Percentiles rank a stretch among this genome's conserved stretches.
phyloP scores from a whole-genome alignment of 2,329 filamentous ascomycete species.

The Penicillium aurantiogriseum region DNA sequence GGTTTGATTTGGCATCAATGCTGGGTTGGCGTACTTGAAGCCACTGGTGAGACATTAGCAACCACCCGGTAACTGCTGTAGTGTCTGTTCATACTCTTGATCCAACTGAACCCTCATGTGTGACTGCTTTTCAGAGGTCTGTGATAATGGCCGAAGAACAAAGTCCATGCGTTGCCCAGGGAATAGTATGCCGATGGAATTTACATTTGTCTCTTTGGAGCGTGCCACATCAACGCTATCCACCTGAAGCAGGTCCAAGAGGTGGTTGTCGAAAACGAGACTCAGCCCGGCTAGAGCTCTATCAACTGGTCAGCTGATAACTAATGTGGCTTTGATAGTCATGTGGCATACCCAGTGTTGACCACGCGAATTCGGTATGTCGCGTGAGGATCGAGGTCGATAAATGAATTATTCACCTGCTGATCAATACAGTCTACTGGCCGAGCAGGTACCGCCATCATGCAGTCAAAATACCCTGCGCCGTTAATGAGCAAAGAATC shows the following conservation, averaged over 20 bases:
- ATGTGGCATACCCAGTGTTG: slow-evolving; percentile 42
- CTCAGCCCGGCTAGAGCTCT: slow-evolving; percentile 44
- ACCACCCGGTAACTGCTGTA: neutral
- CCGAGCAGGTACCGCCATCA: slow-evolving; percentile 45
- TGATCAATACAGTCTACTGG: slow-evolving; percentile 46
- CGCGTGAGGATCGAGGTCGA: slow-evolving; percentile 23
- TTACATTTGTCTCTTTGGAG: slow-evolving; percentile 17
- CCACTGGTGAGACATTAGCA: slow-evolving; percentile 26
- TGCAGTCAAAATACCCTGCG: slow-evolving; percentile 46
- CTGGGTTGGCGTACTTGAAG: slow-evolving; percentile 48
- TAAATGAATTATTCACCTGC: slow-evolving; percentile 23
- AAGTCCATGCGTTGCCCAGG: slow-evolving; percentile 49
- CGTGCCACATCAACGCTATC: slow-evolving; percentile 40
- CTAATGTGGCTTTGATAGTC: neutral
- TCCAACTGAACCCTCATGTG: slow-evolving; percentile 37
- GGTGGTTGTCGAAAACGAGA: slow-evolving; percentile 32
- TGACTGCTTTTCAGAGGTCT: slow-evolving; percentile 10
- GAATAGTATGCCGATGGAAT: slow-evolving; percentile 43
- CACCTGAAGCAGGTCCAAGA: slow-evolving; percentile 39
- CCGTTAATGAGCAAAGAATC: slow-evolving; percentile 52
- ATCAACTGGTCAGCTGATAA: slow-evolving; percentile 4
- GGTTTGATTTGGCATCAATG: slow-evolving; percentile 39
- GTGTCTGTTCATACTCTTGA: slow-evolving; percentile 30
- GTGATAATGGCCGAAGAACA: slow-evolving; percentile 27
- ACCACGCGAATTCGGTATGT: slow-evolving; percentile 43